Evolutionary conservation across 2,329 filamentous ascomycete genomes (phyloP).

Genomic region (Raffaelea arxii): DNA sequence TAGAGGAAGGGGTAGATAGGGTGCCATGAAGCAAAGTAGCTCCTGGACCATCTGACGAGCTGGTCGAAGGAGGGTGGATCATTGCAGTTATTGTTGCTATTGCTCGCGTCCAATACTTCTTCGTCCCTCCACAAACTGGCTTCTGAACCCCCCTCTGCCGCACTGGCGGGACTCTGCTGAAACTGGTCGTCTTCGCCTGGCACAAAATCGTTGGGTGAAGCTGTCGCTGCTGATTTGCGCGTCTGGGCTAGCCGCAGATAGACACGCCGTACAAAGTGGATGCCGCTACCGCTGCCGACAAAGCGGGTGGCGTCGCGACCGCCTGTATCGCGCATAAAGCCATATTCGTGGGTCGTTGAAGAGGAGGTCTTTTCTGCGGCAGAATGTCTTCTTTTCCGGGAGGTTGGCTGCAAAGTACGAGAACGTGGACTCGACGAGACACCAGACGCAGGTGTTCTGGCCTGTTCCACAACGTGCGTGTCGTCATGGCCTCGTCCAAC

Average conservation of each 20-base stretch:
- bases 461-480: too few species aligned
- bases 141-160: not conserved
- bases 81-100: not conserved
- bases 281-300: not conserved
- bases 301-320: not conserved
- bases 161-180: not conserved
- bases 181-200: not conserved
- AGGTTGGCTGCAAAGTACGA: too few species aligned
- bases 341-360: not conserved
- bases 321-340: not conserved
- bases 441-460: too few species aligned
- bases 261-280: not conserved
- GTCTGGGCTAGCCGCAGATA: not conserved
- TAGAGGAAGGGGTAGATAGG: not conserved
- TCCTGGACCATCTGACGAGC: not conserved
- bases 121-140: not conserved
- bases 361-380: not conserved
- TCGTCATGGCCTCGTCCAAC: too few species aligned
- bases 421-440: too few species aligned
- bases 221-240: not conserved
- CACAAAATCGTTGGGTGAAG: not conserved
- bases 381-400: too few species aligned
- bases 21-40: not conserved
- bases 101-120: not conserved
- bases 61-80: not conserved